Evolutionary conservation across 1,284 basidiomycete genomes (phyloP), one percentile per base, ranked within the genome.

Genomic region (Cryptococcus jaspeensis): DNA sequence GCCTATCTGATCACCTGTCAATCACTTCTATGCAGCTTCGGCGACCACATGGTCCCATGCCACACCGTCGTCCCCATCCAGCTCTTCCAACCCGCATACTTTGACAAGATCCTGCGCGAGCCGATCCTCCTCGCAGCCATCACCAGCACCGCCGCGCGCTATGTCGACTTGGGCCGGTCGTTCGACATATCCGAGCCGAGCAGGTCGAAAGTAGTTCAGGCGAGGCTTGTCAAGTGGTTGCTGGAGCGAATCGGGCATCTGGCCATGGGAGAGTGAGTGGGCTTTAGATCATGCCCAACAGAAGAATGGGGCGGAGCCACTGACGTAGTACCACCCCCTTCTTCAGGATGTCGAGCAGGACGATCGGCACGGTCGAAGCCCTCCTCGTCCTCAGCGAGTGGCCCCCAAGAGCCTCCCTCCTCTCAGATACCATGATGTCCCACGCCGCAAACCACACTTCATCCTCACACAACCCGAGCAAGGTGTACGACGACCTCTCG

Each of bases 351-450:
- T 38, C 56, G 8, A 43, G 57, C 9, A 53, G 63, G 1, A 62
- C 63, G 0, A 62, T 65, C 11, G 63, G 63, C 2, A 65, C 63
- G 0, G 63, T 65, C 16, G 63, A 65, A 47, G 63, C 63, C 2
- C 37, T 65, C 13, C 55, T 65, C 6, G 55, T 65, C 9, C 53
- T 65, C 6, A 60, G 57, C 48, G 63, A 65, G 53, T 65, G 61
- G 61, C 61, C 63, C 0, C 63, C 63, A 4, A 53, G 57, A 3
- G 53, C 61, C 0, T 46, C 49, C 25, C 48, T 63, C 18, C 38
- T 63, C 2, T 49, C 58, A 13, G 63, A 65, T 41, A 36, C 46
- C 12, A 55, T 42, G 12, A 23, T 58, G 9, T 40, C 32, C 12
- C 49, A 47, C 16, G 23, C 23, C 11, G 16, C 28, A 6, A 18